Evolutionary conservation across 148 eudicot genomes (phyloP), one percentile per base, ranked within the genome.

Genomic region (Camellia lanceoleosa): DNA sequence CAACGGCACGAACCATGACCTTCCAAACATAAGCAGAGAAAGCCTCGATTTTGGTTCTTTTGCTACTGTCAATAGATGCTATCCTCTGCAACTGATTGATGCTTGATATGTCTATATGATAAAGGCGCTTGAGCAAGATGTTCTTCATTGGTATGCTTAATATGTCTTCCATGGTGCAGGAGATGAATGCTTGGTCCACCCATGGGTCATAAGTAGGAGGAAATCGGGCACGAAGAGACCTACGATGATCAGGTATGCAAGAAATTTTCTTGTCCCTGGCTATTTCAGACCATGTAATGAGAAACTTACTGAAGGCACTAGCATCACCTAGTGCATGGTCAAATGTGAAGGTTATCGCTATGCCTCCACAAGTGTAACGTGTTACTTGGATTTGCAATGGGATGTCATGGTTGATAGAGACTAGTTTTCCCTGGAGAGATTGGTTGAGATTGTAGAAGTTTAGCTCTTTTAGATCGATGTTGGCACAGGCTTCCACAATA

Each of bases 271-370:
- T 83, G 4, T 15, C 56, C 38, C 2, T 56, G 18, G 84, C 84
- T 60, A 80, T 86, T 62, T 86, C 86, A 8, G 82, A 83, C 88
- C 87, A 84, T 1, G 77, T 74, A 6, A 63, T 2, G 38, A 84
- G 87, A 52, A 84, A 84, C 79, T 81, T 84, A 19, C 87, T 42
- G 52, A 84, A 84, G 73, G 87, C 76, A 55, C 82, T 81, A 11
- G 87, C 87, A 55, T 84, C 87, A 4, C 84, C 87, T 41, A 84
- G 49, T 10, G 87, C 87, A 74, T 84, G 87, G 43, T 84, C 87
- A 46, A 84, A 84, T 11, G 87, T 84, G 71, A 84, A 84, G 15
- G 84, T 81, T 20, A 84, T 59, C 0, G 80, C 73, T 73, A 84
- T 60, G 71, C 77, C 77, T 71, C 85, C 83, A 77, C 85, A 85